Evolutionary conservation across 345 rosid species (phyloP), one percentile per base, ranked within the genome.

Genomic region (Populus deltoides): DNA sequence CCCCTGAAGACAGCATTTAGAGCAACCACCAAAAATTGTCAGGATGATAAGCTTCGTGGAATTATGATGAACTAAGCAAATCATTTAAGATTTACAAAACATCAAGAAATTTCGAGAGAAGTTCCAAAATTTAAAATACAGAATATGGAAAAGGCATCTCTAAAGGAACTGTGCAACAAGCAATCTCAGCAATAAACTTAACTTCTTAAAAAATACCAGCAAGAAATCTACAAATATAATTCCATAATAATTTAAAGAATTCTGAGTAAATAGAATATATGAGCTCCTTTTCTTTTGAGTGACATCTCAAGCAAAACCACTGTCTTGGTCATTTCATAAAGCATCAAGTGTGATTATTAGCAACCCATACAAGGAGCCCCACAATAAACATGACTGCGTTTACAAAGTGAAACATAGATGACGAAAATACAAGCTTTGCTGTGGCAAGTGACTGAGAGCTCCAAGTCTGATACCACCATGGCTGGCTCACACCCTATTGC

Each of bases 1-100:
- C 72, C 74, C 92, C 95, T 90, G 80, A 76, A 55, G 47, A 80
- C 62, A 74, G 8, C 80, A 76, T 71, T 79, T 55, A 65, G 39
- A 68, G 68, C 57, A 75, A 78, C 29, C 51, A 43, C 57, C 22
- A 47, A 41, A 81, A 75, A 77, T 18, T 66, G 62, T 66, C 11
- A 81, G 36, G 47, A 65, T 55, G 47, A 45, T 33, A 76, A 66
- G 72, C 17, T 55, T n/a, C 38, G 55, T 16, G 75, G 70, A 73
- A 49, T 61, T 73, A 49, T 68, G 66, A 80, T 78, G 76, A 53
- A 47, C 24, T 62, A 45, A 66, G 62, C 78, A 69, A 33, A 71
- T 24, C 8, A 15, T 69, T 65, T 18, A 57, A 73, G 47, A 71
- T 62, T 39, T 43, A 57, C 27, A 35, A 38, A 39, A 18, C 22